Base-by-base conservation (phyloP, 345 rosid genomes). In the Arabis hirsuta region DNA sequence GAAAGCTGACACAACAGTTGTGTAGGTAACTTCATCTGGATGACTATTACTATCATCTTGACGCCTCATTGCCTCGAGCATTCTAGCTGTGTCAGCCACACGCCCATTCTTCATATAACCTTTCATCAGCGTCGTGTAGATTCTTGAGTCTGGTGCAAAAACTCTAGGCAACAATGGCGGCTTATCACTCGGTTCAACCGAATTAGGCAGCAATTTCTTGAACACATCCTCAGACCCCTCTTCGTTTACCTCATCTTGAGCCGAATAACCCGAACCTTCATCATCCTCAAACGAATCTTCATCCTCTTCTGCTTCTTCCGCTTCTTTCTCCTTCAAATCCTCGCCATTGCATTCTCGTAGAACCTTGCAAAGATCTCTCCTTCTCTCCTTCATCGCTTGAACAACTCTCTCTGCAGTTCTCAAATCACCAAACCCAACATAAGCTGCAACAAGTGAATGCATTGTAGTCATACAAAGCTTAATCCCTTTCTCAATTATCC, bases 41-140 rank as follows among this genome's bases (percentile, higher is more conserved):
- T 84, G 96, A 67, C 96, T 88, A 0, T 77, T 76, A 3, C 54
- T 76, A 69, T 88, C 89, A 47, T 83, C 92, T 71, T 89, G 88
- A 62, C 58, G 79, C 67, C 85, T 81, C 97, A 91, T 94, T 6
- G 97, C 98, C 82, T 91, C 97, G 6, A 94, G 81, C 91, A 81
- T 88, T 48, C 92, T 84, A 38, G 87, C 90, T 0, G 95, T 86
- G 52, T 90, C 92, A 0, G 73, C 73, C 38, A 87, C 91, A 5
- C 95, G 88, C 12, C 98, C 90, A 26, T 74, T 81, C 71, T 85
- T 87, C 98, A 94, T 94, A 60, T 93, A 93, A 71, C 98, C 98
- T 82, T 93, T 93, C 98, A 93, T 93, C 41, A 93, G 48, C 45
- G 94, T 93, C 0, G 98, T 89, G 82, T 90, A 93, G 26, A 89